A percentile compares a stretch with the other conserved stretches of the same genome.
Conservation (phyloP, 192 early-diverging fungal species). For the Obelidium mucronatum region DNA sequence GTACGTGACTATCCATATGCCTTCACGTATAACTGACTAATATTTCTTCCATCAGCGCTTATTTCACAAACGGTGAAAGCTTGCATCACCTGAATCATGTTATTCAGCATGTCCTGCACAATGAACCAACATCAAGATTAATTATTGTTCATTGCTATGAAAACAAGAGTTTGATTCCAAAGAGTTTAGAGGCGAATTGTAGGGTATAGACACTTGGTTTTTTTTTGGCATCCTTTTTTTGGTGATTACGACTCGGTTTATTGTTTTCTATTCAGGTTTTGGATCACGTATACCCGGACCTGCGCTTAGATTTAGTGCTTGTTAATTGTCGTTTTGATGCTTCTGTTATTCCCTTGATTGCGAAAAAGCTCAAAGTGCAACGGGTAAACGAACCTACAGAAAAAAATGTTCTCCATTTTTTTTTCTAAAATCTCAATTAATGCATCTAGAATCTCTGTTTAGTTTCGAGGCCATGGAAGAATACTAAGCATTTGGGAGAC, state of each 20-base stretch:
- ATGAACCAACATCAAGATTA: conserved; percentile 54
- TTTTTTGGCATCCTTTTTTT: too few species aligned
- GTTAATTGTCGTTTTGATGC: conserved; percentile 1
- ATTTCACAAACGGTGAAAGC: conserved; percentile 65
- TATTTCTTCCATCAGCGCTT: too few species aligned
- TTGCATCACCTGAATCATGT: conserved; percentile 66
- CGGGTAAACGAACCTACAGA: not conserved
- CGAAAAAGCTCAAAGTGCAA: conserved; percentile 1
- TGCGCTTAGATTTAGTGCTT: conserved; percentile 21
- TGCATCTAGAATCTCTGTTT: not conserved
- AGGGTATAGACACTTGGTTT: too few species aligned
- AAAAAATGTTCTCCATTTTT: too few species aligned
- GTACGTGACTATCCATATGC: conserved; percentile 14
- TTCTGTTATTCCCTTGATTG: conserved; percentile 1
- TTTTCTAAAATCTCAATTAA: not conserved
- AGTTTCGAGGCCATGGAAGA: not conserved
- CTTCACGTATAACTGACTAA: not conserved
- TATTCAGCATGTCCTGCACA: conserved; percentile 56
- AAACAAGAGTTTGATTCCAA: conserved; percentile 47
- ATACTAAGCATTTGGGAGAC: conserved; percentile 1
- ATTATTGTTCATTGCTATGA: conserved; percentile 63
- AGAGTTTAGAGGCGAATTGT: conserved; percentile 60
- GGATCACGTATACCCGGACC: conserved; percentile 44
- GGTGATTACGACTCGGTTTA: not conserved
- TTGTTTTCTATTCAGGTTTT: conserved; percentile 25